Evolutionary conservation across 257 asterid genomes (phyloP).

Genomic region (Eustoma russellianum): DNA sequence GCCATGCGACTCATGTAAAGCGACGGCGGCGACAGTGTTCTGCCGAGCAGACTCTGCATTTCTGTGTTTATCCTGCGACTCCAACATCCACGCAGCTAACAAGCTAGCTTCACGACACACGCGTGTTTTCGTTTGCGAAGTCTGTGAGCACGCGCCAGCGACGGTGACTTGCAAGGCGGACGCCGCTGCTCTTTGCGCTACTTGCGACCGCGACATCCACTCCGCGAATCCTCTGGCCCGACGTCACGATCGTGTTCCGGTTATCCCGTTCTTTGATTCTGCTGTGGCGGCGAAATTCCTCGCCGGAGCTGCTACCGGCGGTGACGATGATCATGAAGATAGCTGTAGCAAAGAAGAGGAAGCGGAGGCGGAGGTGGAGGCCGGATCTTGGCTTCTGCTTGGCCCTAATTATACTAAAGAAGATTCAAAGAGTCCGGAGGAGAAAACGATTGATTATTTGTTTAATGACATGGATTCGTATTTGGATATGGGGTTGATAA

Average conservation of each 20-base stretch:
- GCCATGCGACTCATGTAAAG: conserved; percentile 65
- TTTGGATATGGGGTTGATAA: conserved; percentile 43
- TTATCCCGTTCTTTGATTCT: conserved; percentile 58
- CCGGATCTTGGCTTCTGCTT: conserved; percentile 42
- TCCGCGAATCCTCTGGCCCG: conserved; percentile 81
- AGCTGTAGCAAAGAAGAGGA: neutral
- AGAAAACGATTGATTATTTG: conserved; percentile 43
- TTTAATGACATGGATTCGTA: conserved; percentile 49
- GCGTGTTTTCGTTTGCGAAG: conserved; percentile 75
- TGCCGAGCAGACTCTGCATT: conserved; percentile 78
- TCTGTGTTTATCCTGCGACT: conserved; percentile 59
- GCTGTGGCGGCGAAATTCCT: conserved; percentile 19
- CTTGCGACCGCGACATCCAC: conserved; percentile 87
- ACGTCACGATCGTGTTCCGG: conserved; percentile 76
- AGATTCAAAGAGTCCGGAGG: conserved; percentile 26
- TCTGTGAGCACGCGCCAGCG: conserved; percentile 86
- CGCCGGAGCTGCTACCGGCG: neutral
- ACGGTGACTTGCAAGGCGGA: conserved; percentile 83
- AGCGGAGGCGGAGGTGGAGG: conserved; percentile 38
- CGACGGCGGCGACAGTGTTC: conserved; percentile 45
- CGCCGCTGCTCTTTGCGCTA: conserved; percentile 65
- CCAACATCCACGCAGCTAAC: conserved; percentile 65
- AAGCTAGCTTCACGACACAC: conserved; percentile 75
- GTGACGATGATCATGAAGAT: conserved; percentile 9
- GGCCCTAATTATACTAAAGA: conserved; percentile 21